Conservation (phyloP, 1,284 basidiomycete species). For the Pseudozyma flocculosa region DNA sequence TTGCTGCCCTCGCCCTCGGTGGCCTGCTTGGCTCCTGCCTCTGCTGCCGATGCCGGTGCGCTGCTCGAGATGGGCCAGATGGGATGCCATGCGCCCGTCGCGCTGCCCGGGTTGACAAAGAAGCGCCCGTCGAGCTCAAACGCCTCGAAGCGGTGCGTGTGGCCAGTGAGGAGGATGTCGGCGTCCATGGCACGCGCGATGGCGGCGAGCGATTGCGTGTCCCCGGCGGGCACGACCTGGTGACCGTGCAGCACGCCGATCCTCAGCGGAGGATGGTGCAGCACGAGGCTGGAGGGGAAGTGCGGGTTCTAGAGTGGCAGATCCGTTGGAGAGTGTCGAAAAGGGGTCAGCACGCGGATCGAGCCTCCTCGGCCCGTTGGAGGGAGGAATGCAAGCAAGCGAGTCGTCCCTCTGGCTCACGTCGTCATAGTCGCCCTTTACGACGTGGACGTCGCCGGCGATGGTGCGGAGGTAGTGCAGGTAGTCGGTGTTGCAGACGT, state of each 20-base stretch:
- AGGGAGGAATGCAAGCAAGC: too few relatives aligned
- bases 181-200: slow-evolving; percentile 92
- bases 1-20: slow-evolving; percentile 9
- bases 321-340: too few relatives aligned
- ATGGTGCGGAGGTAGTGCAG: slow-evolving; percentile 97
- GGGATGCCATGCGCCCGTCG: slow-evolving; percentile 81
- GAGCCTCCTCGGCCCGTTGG: too few relatives aligned
- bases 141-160: slow-evolving; percentile 95
- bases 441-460: slow-evolving; percentile 88
- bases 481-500: slow-evolving; percentile 95
- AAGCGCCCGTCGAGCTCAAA: slow-evolving; percentile 87
- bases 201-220: slow-evolving; percentile 80
- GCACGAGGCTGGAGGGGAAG: slow-evolving; percentile 79
- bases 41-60: slow-evolving; percentile 16
- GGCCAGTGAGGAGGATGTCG: slow-evolving; percentile 88
- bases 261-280: slow-evolving; percentile 81
- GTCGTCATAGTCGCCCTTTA: slow-evolving; percentile 94
- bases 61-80: slow-evolving; percentile 62
- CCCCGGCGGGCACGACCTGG: slow-evolving; percentile 88
- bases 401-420: too few relatives aligned
- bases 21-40: slow-evolving; percentile 11
- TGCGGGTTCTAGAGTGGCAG: slow-evolving; percentile 61
- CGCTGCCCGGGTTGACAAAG: slow-evolving; percentile 94
- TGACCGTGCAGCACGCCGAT: slow-evolving; percentile 94
- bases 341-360: too few relatives aligned